Evolutionary conservation across 169 alveolate species (phyloP).

Genomic region (Eimeria sp.): DNA sequence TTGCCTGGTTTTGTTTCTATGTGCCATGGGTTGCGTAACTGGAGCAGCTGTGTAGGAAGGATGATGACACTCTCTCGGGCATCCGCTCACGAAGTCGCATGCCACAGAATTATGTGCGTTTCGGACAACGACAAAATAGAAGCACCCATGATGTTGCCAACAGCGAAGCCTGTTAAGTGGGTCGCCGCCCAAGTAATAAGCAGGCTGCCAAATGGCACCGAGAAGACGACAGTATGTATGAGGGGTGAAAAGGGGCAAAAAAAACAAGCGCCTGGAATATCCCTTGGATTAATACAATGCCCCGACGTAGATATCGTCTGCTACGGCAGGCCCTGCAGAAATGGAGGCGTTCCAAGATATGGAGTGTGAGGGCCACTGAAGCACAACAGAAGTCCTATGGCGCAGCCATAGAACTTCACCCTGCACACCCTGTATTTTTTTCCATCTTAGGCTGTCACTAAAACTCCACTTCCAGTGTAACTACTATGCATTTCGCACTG

Average conservation of each 20-base stretch:
- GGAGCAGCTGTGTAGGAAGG: slow-evolving; percentile 37
- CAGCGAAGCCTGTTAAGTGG: slow-evolving; percentile 58
- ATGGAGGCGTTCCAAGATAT: slow-evolving; percentile 59
- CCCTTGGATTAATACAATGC: background rate
- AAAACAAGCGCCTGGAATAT: background rate
- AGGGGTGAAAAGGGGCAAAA: slow-evolving; percentile 61
- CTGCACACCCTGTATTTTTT: background rate
- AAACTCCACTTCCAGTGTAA: no score
- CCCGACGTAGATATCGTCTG: slow-evolving; percentile 65
- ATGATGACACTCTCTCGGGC: slow-evolving; percentile 11
- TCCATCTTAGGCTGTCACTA: no score
- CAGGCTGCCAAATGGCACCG: slow-evolving; percentile 47
- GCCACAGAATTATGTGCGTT: slow-evolving; percentile 28
- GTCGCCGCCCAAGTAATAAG: slow-evolving; percentile 47
- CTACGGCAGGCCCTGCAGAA: slow-evolving; percentile 58
- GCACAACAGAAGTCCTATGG: background rate
- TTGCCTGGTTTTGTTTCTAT: background rate
- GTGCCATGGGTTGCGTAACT: slow-evolving; percentile 12
- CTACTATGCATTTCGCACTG: background rate
- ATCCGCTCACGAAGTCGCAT: background rate
- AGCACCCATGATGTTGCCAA: slow-evolving; percentile 70
- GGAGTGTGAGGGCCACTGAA: slow-evolving; percentile 46
- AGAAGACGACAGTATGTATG: slow-evolving; percentile 43
- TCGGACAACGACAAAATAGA: slow-evolving; percentile 47
- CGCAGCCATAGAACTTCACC: no score